Conservation (phyloP, 169 alveolate genomes). For the Perkinsus olseni region DNA sequence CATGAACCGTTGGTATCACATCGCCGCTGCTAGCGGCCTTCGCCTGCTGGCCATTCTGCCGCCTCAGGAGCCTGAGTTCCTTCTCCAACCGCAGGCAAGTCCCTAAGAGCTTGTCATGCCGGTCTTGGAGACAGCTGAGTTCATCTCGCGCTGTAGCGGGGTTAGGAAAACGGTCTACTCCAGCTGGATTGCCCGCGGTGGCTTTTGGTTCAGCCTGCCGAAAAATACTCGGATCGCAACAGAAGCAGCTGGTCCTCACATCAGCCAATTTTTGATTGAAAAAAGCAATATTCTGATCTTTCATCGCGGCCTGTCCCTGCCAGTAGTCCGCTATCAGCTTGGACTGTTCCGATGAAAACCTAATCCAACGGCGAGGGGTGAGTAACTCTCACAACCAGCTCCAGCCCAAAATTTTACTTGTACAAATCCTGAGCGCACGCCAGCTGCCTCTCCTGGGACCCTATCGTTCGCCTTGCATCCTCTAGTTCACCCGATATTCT, state of each 20-base stretch:
- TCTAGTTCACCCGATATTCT: neutral
- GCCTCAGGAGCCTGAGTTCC: neutral
- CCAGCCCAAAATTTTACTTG: neutral
- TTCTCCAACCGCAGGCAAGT: neutral
- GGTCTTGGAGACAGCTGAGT: neutral
- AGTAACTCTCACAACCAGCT: too few relatives aligned
- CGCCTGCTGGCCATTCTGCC: neutral
- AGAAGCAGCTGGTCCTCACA: neutral
- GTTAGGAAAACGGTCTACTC: neutral
- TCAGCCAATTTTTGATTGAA: neutral
- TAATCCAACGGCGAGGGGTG: neutral
- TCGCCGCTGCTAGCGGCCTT: neutral
- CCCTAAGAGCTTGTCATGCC: neutral
- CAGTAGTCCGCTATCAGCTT: neutral
- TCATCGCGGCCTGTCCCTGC: neutral
- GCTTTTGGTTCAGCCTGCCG: neutral
- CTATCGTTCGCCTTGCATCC: neutral
- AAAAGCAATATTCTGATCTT: neutral
- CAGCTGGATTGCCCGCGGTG: neutral
- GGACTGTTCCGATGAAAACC: neutral
- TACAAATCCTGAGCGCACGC: neutral
- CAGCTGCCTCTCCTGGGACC: neutral
- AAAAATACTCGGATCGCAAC: neutral
- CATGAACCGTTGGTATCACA: too few relatives aligned
- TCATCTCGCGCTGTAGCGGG: neutral